phyloP scores from a whole-genome alignment of 331 rosid genomes.

The Acacia concinna region DNA sequence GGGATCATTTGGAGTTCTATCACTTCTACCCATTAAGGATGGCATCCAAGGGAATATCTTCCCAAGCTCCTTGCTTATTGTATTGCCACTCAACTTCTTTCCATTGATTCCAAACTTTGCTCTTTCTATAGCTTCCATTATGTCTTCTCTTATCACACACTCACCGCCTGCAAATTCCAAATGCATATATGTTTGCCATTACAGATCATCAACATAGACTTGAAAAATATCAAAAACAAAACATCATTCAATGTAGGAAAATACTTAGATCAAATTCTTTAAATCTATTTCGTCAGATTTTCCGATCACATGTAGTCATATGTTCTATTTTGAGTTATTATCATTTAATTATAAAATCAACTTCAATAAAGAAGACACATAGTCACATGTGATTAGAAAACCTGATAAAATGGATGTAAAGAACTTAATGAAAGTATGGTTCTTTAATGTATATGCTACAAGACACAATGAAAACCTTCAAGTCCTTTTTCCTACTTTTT shows the following conservation, averaged over 20 bases:
- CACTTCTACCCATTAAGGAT: slow-evolving; percentile 67
- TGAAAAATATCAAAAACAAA: not conserved
- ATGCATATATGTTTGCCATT: not conserved
- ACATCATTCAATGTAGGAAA: not conserved
- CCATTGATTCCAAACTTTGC: slow-evolving; percentile 85
- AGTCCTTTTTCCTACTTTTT: not conserved
- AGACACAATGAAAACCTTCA: not conserved
- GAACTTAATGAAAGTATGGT: too few relatives aligned
- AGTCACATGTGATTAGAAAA: too few relatives aligned
- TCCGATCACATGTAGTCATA: too few relatives aligned
- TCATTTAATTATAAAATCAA: too few relatives aligned
- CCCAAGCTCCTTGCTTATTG: slow-evolving; percentile 73
- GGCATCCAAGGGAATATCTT: slow-evolving; percentile 97
- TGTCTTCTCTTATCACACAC: slow-evolving; percentile 74
- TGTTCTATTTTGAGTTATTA: too few relatives aligned
- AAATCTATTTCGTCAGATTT: too few relatives aligned
- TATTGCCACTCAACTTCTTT: slow-evolving; percentile 51
- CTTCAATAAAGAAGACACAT: too few relatives aligned
- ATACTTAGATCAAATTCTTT: too few relatives aligned
- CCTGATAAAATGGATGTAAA: too few relatives aligned
- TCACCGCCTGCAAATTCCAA: slow-evolving; percentile 64
- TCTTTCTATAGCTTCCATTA: slow-evolving; percentile 95
- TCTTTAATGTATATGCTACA: not conserved
- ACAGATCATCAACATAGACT: not conserved
- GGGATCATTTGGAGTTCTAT: slow-evolving; percentile 45